phyloP scores from a whole-genome alignment of 1,139 yeast genomes.

The Blastobotrys illinoisensis region DNA sequence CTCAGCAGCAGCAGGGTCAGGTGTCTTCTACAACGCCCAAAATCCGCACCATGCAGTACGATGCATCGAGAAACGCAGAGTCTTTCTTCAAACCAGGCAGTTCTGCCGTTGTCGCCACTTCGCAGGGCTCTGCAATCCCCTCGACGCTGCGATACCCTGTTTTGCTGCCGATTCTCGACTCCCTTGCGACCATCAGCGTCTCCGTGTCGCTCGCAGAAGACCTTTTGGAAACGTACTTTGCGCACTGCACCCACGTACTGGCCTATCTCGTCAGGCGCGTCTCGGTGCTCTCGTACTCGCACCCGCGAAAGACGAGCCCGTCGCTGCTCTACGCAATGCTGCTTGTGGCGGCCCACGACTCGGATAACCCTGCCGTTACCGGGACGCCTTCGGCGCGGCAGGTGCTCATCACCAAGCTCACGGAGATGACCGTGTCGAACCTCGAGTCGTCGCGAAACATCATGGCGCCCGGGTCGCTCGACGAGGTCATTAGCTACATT shows the following conservation, averaged over 20 bases:
- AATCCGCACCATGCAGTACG: neutral
- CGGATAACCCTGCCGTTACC: conserved; percentile 36
- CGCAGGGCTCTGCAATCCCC: neutral
- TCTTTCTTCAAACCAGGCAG: neutral
- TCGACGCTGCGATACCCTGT: conserved; percentile 27
- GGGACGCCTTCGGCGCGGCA: conserved; percentile 29
- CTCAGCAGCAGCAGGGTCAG: neutral
- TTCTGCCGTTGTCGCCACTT: too few species aligned
- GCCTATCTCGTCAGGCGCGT: conserved; percentile 27
- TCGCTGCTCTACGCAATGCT: conserved; percentile 34
- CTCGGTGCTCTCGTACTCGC: conserved; percentile 19
- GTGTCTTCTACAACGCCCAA: neutral
- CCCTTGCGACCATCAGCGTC: conserved; percentile 22
- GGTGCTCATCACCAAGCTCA: conserved; percentile 26
- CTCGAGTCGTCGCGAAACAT: conserved; percentile 17
- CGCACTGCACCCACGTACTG: conserved; percentile 30
- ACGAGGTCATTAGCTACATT: conserved; percentile 36
- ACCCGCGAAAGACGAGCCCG: conserved; percentile 31
- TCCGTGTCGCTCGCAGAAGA: conserved; percentile 35
- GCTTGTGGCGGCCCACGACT: conserved; percentile 36
- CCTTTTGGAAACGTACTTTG: conserved; percentile 35
- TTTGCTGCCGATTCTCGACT: conserved; percentile 22
- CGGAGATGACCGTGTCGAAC: conserved; percentile 27
- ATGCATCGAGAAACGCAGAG: neutral
- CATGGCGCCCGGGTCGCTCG: conserved; percentile 31